These are phyloP conservation scores for Nothophoma quercina DNA, from an alignment of 2,329 filamentous ascomycete genomes.

Conservation along the genomic window DNA sequence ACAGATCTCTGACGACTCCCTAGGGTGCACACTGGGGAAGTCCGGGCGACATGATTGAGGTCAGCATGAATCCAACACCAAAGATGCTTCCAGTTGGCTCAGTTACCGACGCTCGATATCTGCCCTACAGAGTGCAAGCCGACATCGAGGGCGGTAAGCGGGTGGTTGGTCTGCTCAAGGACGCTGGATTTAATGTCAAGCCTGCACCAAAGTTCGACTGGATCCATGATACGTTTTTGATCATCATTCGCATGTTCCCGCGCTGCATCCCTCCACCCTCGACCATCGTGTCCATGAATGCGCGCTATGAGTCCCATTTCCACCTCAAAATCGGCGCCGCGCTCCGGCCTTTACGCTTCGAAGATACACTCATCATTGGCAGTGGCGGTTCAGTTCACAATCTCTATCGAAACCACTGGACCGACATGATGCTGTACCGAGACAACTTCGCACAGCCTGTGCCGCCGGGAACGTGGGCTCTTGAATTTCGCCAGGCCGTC, in stretches of 20 bases:
- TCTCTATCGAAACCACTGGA: conserved; percentile 69
- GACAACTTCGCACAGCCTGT: conserved; percentile 67
- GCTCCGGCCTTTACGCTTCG: conserved; percentile 60
- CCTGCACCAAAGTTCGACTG: conserved; percentile 66
- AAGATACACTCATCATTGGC: conserved; percentile 62
- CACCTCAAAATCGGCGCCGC: conserved; percentile 63
- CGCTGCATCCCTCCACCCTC: conserved; percentile 64
- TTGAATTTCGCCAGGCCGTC: conserved; percentile 69
- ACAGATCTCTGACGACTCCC: neutral
- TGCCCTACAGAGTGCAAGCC: conserved; percentile 67
- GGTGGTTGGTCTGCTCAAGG: conserved; percentile 54
- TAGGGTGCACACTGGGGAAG: conserved; percentile 70
- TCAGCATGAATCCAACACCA: conserved; percentile 65
- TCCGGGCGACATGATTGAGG: conserved; percentile 58
- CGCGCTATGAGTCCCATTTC: conserved; percentile 60
- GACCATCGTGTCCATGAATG: conserved; percentile 62
- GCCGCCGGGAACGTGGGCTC: conserved; percentile 64
- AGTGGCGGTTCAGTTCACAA: conserved; percentile 71
- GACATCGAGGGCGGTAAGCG: conserved; percentile 61
- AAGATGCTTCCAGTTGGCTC: conserved; percentile 8
- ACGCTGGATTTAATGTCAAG: conserved; percentile 60
- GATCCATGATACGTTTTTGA: conserved; percentile 64
- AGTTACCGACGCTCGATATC: conserved; percentile 54
- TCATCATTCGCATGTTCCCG: conserved; percentile 72
- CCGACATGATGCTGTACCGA: conserved; percentile 64